Evolutionary conservation across 768 basidiomycete genomes (phyloP), one percentile per base, ranked within the genome.

Genomic region (Trichaptum fuscoviolaceum): DNA sequence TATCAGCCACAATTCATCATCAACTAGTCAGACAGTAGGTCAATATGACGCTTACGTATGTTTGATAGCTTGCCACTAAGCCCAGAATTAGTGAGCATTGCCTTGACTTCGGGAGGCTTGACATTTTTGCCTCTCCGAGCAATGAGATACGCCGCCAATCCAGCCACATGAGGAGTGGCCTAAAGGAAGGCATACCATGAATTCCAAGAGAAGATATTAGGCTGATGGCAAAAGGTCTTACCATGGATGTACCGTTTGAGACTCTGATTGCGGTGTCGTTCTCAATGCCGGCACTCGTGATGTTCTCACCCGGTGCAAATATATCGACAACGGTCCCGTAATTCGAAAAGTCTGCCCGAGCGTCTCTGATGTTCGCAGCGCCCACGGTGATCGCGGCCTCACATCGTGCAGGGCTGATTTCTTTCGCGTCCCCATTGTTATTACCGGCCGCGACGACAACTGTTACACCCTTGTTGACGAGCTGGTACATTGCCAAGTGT

Each of bases 141-240:
- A 58, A 80, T 74, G 63, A 79, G 68, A 62, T 78, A 79, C 27
- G 80, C 80, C 23, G 79, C 72, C 62, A 81, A 71, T 25, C 81
- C 81, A n/a, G 80, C 72, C 25, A 82, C 71, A 65, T 81, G 77
- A 26, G 81, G 78, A 24, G 79, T 74, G 59, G 80, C 77, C 77
- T 76, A 7, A 75, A 30, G 62, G 34, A 63, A 24, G 63, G 3
- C 17, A 30, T 63, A 25, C 3, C 15, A 52, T 25, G 12, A n/a
- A n/a, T n/a, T n/a, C n/a, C 25, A 34, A 61, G 59, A n/a, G n/a
- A n/a, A n/a, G n/a, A n/a, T n/a, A n/a, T n/a, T n/a, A n/a, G n/a
- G n/a, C n/a, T n/a, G 12, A 52, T 3, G 25, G 36, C 23, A 2
- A 15, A 63, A 4, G 30, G 8, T 3, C 67, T 30, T 12, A 70